Percentiles rank a stretch among this genome's conserved stretches.
Conservation (phyloP, 2,329 filamentous ascomycete genomes). For the Fusarium sp. region DNA sequence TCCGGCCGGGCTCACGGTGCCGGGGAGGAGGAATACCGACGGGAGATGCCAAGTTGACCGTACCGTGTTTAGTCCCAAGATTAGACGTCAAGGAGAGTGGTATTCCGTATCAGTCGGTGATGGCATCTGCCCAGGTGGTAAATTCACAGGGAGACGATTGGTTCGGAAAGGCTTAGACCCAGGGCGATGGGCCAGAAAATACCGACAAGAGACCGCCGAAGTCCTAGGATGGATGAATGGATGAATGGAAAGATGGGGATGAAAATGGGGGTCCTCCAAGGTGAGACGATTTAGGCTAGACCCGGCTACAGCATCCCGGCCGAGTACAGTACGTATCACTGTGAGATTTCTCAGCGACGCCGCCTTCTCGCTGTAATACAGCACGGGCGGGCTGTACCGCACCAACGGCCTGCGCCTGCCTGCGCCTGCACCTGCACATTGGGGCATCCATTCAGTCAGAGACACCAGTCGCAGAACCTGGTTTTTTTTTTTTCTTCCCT, state of each 20-base stretch:
- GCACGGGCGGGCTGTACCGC: not conserved
- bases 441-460: not conserved
- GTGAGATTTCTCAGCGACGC: not conserved
- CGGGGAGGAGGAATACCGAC: conserved; percentile 32
- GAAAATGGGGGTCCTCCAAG: conserved; percentile 29
- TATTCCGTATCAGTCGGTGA: not conserved
- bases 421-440: not conserved
- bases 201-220: not conserved
- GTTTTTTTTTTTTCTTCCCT: not conserved
- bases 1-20: conserved; percentile 28
- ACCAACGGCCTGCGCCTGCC: not conserved
- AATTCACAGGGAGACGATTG: not conserved
- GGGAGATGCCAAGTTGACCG: conserved; percentile 7
- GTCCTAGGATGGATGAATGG: conserved; percentile 1
- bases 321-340: conserved; percentile 14
- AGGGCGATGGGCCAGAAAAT: not conserved
- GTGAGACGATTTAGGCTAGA: conserved; percentile 44
- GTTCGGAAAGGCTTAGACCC: conserved; percentile 5
- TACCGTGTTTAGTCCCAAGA: conserved; percentile 3
- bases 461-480: conserved; percentile 26
- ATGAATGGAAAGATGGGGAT: conserved; percentile 22
- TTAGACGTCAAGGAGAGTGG: conserved; percentile 1
- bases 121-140: not conserved
- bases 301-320: conserved; percentile 32
- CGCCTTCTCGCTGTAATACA: not conserved